phyloP scores from a whole-genome alignment of 345 rosid species.

The Arabidopsis suecica region DNA sequence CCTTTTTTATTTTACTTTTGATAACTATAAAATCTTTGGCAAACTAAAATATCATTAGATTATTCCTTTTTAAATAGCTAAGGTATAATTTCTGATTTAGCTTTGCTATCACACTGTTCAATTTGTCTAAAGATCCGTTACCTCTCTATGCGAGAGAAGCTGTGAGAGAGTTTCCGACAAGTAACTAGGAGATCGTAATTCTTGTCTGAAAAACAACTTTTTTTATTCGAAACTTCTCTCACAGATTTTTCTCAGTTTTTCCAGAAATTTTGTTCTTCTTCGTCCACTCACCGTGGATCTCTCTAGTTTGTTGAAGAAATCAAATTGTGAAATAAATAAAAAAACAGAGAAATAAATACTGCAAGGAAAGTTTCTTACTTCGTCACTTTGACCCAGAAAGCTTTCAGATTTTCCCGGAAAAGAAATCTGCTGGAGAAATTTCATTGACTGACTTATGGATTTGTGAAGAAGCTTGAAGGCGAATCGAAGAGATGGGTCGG shows the following conservation, averaged over 20 bases:
- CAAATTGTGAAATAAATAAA: constrained; percentile 3
- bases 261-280: constrained; percentile 8
- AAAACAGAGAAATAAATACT: background rate
- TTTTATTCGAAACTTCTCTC: constrained; percentile 31
- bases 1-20: background rate
- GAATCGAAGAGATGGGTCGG: constrained; percentile 53
- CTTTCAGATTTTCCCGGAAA: constrained; percentile 11
- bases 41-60: background rate
- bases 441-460: constrained; percentile 27
- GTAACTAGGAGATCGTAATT: constrained; percentile 39
- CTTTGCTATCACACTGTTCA: constrained; percentile 22
- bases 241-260: constrained; percentile 12
- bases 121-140: constrained; percentile 47
- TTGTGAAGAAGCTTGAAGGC: constrained; percentile 35
- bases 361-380: constrained; percentile 1
- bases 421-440: constrained; percentile 1
- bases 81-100: background rate
- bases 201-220: constrained; percentile 35
- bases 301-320: constrained; percentile 36
- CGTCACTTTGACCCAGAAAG: constrained; percentile 16
- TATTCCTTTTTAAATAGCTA: background rate
- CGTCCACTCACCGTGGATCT: constrained; percentile 35
- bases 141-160: constrained; percentile 29
- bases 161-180: constrained; percentile 42
- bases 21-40: background rate